phyloP scores from a whole-genome alignment of 345 rosid genomes.

The Trapa bicornis region DNA sequence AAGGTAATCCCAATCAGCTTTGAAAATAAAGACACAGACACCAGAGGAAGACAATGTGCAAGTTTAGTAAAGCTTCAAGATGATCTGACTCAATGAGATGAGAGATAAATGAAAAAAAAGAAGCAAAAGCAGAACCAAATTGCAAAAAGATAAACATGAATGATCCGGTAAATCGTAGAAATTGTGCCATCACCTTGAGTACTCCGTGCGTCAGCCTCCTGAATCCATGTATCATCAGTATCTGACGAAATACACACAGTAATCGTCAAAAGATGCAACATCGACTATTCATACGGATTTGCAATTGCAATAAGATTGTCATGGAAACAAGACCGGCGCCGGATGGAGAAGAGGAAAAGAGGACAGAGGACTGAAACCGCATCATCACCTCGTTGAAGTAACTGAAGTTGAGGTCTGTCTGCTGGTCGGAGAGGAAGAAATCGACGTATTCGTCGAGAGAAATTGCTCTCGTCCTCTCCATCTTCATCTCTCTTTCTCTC shows the following conservation, averaged over 20 bases:
- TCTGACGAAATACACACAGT: conserved; percentile 8
- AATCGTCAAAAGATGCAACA: not conserved
- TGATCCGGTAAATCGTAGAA: too few species aligned
- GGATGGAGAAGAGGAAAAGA: not conserved
- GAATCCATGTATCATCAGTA: conserved; percentile 38
- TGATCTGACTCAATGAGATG: too few species aligned
- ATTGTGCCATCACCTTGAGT: not conserved
- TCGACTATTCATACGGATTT: not conserved
- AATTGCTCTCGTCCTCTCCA: conserved; percentile 4
- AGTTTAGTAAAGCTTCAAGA: too few species aligned
- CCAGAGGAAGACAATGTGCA: too few species aligned
- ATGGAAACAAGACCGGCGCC: not conserved
- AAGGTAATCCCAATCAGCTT: too few species aligned
- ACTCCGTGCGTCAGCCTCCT: conserved; percentile 1
- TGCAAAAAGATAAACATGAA: too few species aligned
- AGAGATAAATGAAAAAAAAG: too few species aligned
- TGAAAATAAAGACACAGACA: too few species aligned
- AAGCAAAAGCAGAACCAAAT: too few species aligned
- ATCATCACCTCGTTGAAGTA: conserved; percentile 29
- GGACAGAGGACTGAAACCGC: not conserved
- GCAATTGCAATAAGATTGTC: too few species aligned
- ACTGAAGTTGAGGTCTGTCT: conserved; percentile 11
- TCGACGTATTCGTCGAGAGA: conserved; percentile 22
- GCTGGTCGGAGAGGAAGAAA: conserved; percentile 18
- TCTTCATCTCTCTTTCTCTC: not conserved